Evolutionary conservation across 257 asterid species (phyloP), one percentile per base, ranked within the genome.

Genomic region (Capsicum chinense): DNA sequence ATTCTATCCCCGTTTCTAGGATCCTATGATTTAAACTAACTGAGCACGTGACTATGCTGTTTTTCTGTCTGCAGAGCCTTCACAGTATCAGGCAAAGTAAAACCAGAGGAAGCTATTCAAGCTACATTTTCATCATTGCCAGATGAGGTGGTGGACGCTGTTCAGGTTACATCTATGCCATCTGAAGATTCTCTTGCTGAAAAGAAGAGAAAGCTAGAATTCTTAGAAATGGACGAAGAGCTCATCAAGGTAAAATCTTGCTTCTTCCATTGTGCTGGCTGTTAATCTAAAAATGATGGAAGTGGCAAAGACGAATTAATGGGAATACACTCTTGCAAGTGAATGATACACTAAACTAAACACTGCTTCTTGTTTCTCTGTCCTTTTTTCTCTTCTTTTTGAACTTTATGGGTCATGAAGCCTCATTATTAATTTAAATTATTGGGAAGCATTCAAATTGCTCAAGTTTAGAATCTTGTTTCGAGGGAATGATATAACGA

Each of bases 111-210:
- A 89, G 97, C 94, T 69, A 97, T 94, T 84, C 91, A 83, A 83
- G 97, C 97, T 83, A 94, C 99, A 63, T 84, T 95, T 84, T 92
- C 96, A 82, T 95, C 99, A 7, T 93, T 95, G 56, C 99, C 99
- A 74, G 99, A 94, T 87, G 99, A 95, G 89, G 97, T 95, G 84
- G 99, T 94, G 83, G 97, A 94, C 87, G 92, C 97, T 47, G 94
- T 95, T 80, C 97, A 95, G 7, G 80, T 91, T 66, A 92, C 95
- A 79, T 88, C 97, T 57, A 87, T 95, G 91, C 97, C 98, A 48
- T 92, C 98, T 86, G 98, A 95, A 90, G 99, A 95, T 91, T 87
- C 97, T 85, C 87, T 95, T 85, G 89, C 98, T 60, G 99, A 95
- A 86, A 92, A 96, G 94, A 94, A 92, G 91, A 92, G 97, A 91